These are phyloP conservation scores for Hypoxylon subgilvum DNA, from an alignment of 495 filamentous ascomycete genomes.

Conservation along the genomic window DNA sequence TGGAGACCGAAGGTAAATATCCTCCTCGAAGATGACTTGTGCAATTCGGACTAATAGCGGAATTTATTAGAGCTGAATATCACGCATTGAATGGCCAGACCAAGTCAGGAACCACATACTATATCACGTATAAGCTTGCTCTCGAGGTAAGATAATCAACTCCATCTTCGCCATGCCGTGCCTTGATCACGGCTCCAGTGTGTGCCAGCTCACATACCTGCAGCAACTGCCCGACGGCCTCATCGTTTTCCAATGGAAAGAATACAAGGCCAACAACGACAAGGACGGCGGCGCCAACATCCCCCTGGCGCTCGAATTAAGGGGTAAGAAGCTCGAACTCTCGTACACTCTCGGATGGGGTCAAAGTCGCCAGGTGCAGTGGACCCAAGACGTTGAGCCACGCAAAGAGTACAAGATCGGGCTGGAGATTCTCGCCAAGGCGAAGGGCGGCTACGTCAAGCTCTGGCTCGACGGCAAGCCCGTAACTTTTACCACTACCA, in stretches of 20 bases:
- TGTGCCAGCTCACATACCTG: constrained; percentile 1
- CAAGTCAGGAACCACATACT: constrained; percentile 28
- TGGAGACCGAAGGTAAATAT: constrained; percentile 18
- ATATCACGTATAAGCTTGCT: constrained; percentile 26
- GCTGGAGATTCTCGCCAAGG: constrained; percentile 23
- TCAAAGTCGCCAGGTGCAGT: constrained; percentile 23
- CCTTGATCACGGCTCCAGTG: too few relatives aligned
- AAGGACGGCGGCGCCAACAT: constrained; percentile 23
- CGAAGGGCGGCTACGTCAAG: constrained; percentile 17
- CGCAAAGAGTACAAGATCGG: constrained; percentile 23
- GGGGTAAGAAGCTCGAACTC: constrained; percentile 15
- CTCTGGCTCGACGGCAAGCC: constrained; percentile 33
- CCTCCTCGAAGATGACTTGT: too few relatives aligned
- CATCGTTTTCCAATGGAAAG: constrained; percentile 31
- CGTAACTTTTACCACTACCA: constrained; percentile 20
- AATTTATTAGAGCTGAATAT: constrained; percentile 21
- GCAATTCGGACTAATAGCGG: background rate
- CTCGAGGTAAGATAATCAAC: constrained; percentile 11
- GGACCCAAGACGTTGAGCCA: constrained; percentile 16
- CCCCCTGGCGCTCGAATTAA: constrained; percentile 11
- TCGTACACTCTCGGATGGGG: constrained; percentile 20
- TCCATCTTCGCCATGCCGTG: too few relatives aligned
- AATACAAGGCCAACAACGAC: constrained; percentile 28
- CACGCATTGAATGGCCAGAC: constrained; percentile 20
- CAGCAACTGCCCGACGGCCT: constrained; percentile 22